A percentile compares a stretch with the other conserved stretches of the same genome.
Evolutionary conservation across 495 filamentous ascomycete genomes (phyloP).

Genomic region (Entonaema liquescens): DNA sequence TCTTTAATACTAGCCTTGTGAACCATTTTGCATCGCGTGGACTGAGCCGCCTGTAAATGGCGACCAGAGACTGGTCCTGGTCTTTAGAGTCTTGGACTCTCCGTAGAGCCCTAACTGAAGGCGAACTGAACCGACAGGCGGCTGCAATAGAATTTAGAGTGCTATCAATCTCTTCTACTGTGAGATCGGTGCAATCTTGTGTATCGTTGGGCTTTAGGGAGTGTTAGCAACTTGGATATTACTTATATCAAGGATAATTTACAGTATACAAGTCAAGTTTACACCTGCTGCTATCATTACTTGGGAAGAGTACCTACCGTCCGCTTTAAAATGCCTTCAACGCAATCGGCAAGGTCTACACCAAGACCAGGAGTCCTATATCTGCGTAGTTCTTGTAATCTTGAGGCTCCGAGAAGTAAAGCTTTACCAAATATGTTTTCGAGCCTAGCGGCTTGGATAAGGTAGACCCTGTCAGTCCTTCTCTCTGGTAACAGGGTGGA

Average conservation of each 20-base stretch:
- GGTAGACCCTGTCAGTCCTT: constrained; percentile 78
- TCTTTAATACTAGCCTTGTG: constrained; percentile 81
- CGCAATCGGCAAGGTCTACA: constrained; percentile 73
- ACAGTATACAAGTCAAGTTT: neutral
- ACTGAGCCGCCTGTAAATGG: constrained; percentile 67
- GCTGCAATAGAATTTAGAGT: constrained; percentile 70
- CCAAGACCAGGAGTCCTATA: constrained; percentile 64
- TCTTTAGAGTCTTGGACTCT: constrained; percentile 49
- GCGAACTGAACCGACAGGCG: constrained; percentile 72
- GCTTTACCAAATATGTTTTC: constrained; percentile 70
- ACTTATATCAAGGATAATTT: neutral
- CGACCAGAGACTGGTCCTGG: constrained; percentile 59
- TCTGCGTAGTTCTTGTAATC: constrained; percentile 67
- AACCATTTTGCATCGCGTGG: constrained; percentile 89
- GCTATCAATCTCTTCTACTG: constrained; percentile 77
- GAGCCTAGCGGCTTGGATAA: constrained; percentile 66
- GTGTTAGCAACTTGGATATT: constrained; percentile 10
- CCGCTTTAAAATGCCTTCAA: constrained; percentile 70
- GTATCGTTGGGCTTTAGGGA: constrained; percentile 49
- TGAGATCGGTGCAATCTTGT: constrained; percentile 53
- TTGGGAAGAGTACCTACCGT: constrained; percentile 58
- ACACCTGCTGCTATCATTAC: neutral
- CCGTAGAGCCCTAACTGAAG: constrained; percentile 59
- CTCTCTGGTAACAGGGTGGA: constrained; percentile 79
- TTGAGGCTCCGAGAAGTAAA: constrained; percentile 65